Percentiles rank a stretch among this genome's conserved stretches.
phyloP scores from a whole-genome alignment of 352 stramenopile species.

The Phytophthora rubi region DNA sequence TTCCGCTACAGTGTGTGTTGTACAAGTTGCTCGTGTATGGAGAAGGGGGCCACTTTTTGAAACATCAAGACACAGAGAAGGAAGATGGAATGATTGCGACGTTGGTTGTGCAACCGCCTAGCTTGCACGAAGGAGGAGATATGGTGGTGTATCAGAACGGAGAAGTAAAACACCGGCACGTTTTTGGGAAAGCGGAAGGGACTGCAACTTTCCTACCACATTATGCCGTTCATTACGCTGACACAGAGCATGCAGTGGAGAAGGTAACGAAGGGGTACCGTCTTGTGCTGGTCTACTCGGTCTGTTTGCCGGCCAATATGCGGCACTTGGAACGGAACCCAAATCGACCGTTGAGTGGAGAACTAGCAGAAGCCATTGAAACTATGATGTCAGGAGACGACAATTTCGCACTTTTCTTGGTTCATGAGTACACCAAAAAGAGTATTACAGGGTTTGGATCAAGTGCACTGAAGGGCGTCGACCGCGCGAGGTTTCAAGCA shows the following conservation, averaged over 20 bases:
- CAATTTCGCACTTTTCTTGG: constrained; percentile 23
- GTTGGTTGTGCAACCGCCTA: constrained; percentile 31
- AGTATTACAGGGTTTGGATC: constrained; percentile 16
- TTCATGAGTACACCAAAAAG: constrained; percentile 27
- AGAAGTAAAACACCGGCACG: constrained; percentile 17
- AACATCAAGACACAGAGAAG: constrained; percentile 61
- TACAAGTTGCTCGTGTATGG: constrained; percentile 17
- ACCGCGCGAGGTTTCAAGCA: constrained; percentile 20
- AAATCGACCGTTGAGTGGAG: constrained; percentile 1
- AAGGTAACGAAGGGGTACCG: constrained; percentile 31
- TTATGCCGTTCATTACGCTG: constrained; percentile 38
- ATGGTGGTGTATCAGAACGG: constrained; percentile 28
- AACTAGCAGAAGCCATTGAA: constrained; percentile 19
- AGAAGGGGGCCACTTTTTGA: constrained; percentile 44
- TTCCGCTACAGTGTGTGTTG: constrained; percentile 11
- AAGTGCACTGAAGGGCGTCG: constrained; percentile 23
- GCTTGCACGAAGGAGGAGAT: constrained; percentile 31
- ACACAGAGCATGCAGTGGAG: constrained; percentile 29
- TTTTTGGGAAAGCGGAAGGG: constrained; percentile 27
- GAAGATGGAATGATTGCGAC: constrained; percentile 55
- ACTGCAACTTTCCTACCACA: constrained; percentile 17
- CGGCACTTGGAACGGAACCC: constrained; percentile 7
- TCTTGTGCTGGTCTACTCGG: constrained; percentile 32
- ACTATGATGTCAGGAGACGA: constrained; percentile 48
- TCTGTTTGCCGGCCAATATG: constrained; percentile 31